Evolutionary conservation across 139 green algal species (phyloP).

Genomic region (Eudorina sp.): DNA sequence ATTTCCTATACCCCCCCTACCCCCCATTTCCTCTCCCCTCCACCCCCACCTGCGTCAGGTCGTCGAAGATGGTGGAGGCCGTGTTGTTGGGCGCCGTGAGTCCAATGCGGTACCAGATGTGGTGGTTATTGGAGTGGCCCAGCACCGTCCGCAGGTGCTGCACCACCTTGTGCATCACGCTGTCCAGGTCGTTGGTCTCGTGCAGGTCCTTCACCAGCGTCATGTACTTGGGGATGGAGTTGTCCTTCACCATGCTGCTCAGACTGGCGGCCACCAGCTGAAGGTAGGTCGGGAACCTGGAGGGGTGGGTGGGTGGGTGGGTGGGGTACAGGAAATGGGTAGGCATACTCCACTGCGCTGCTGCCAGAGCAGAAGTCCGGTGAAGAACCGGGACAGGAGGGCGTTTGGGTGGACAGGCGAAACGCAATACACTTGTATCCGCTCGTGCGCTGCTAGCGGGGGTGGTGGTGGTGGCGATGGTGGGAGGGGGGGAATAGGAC

Average conservation of each 20-base stretch:
- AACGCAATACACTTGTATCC: too few relatives aligned
- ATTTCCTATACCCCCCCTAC: too few relatives aligned
- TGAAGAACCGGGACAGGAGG: too few relatives aligned
- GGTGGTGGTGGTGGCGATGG: too few relatives aligned
- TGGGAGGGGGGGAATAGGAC: too few relatives aligned
- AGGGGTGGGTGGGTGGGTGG: constrained; percentile 11
- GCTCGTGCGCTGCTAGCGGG: too few relatives aligned
- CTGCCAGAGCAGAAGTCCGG: too few relatives aligned
- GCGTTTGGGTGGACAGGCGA: too few relatives aligned
- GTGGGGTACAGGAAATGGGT: not conserved
- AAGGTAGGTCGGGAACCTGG: constrained; percentile 69
- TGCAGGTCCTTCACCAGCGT: constrained; percentile 53
- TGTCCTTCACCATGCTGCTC: constrained; percentile 64
- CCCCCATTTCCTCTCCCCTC: too few relatives aligned
- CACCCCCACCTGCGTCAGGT: constrained; percentile 2
- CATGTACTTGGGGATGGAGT: constrained; percentile 64
- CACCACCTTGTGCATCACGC: constrained; percentile 58
- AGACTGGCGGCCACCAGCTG: constrained; percentile 65
- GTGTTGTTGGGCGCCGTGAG: constrained; percentile 61
- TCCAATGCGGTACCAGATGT: constrained; percentile 70
- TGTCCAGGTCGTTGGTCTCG: constrained; percentile 50
- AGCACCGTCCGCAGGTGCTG: constrained; percentile 59
- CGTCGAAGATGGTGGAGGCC: constrained; percentile 71
- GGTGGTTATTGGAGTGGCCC: constrained; percentile 57
- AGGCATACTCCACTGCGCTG: too few relatives aligned